These are phyloP conservation scores for Balakata baccata DNA, from an alignment of 345 rosid species.

Conservation along the genomic window DNA sequence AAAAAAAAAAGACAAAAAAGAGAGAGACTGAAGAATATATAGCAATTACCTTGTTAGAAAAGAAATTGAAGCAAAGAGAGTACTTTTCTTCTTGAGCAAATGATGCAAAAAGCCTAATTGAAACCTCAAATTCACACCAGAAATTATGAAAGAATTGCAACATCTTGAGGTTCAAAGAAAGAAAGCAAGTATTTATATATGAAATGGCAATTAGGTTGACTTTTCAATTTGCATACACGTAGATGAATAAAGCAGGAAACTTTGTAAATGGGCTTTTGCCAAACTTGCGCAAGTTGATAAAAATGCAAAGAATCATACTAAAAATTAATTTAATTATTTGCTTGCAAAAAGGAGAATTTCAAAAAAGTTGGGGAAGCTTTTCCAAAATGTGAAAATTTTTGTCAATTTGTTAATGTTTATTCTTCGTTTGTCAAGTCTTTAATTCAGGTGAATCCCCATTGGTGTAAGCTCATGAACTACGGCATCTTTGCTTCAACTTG, in stretches of 20 bases:
- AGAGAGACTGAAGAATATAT: not conserved
- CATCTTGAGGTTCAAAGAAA: constrained; percentile 18
- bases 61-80: constrained; percentile 23
- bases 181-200: constrained; percentile 8
- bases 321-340: constrained; percentile 17
- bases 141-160: not conserved
- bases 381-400: too few relatives aligned
- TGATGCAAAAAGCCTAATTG: constrained; percentile 24
- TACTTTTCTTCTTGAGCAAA: constrained; percentile 49
- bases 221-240: constrained; percentile 27
- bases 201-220: constrained; percentile 44
- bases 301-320: constrained; percentile 6
- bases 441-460: too few relatives aligned
- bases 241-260: constrained; percentile 48
- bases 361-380: constrained; percentile 27
- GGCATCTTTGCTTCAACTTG: too few relatives aligned
- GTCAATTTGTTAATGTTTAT: too few relatives aligned
- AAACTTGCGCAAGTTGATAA: constrained; percentile 38
- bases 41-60: constrained; percentile 28
- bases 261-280: constrained; percentile 51
- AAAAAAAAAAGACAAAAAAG: not conserved
- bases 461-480: too few relatives aligned
- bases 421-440: too few relatives aligned
- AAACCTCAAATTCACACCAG: constrained; percentile 14
- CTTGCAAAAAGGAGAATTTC: constrained; percentile 22